phyloP scores from a whole-genome alignment of 495 filamentous ascomycete species.

The Physcia stellaris region DNA sequence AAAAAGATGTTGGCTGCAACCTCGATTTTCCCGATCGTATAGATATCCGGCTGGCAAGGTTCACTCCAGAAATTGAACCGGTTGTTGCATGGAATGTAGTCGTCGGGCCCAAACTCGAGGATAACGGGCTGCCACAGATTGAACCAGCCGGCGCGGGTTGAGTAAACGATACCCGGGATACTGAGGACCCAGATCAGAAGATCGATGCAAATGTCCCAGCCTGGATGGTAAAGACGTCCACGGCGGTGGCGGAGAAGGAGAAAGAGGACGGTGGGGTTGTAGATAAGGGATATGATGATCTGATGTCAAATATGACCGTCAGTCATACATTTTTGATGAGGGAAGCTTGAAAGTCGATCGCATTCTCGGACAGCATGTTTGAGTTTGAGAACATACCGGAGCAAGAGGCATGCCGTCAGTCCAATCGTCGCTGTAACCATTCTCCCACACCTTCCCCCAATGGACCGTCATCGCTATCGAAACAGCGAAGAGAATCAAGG shows the following conservation, averaged over 20 bases:
- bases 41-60: conserved; percentile 13
- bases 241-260: conserved; percentile 8
- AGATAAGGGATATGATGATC: conserved; percentile 16
- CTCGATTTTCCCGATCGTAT: conserved; percentile 13
- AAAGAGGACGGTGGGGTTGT: conserved; percentile 11
- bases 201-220: conserved; percentile 12
- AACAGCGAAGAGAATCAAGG: conserved; percentile 13
- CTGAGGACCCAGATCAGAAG: conserved; percentile 15
- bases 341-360: not conserved
- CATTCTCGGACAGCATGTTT: too few relatives aligned
- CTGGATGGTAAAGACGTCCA: conserved; percentile 13
- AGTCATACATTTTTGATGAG: not conserved
- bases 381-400: too few relatives aligned
- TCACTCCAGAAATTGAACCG: conserved; percentile 13
- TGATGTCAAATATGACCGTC: not conserved
- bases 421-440: conserved; percentile 13
- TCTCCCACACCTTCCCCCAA: too few relatives aligned
- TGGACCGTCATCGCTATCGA: conserved; percentile 7
- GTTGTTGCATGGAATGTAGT: conserved; percentile 6
- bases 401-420: conserved; percentile 14
- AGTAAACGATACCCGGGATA: conserved; percentile 13
- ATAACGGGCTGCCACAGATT: conserved; percentile 15
- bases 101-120: conserved; percentile 7
- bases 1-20: conserved; percentile 18
- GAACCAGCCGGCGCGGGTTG: conserved; percentile 16